A percentile compares a stretch with the other conserved stretches of the same genome.
phyloP scores from a whole-genome alignment of 1,139 yeast species.

The Starmera stellimalicola region DNA sequence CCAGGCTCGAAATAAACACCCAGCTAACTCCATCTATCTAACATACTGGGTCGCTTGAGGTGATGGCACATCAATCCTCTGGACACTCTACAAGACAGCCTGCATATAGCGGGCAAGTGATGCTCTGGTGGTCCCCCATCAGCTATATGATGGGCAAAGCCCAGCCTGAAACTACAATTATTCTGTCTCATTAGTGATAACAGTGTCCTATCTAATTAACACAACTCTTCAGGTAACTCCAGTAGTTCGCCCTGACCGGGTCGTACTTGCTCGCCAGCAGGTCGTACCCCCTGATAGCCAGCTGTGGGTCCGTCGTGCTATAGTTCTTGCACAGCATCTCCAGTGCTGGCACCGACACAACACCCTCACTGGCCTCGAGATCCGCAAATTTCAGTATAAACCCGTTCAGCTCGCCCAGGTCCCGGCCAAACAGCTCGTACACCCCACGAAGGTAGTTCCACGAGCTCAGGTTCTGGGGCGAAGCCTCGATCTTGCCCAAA shows the following conservation, averaged over 20 bases:
- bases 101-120: too few relatives aligned
- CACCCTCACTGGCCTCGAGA: slow-evolving; percentile 15
- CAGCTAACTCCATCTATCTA: too few relatives aligned
- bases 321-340: slow-evolving; percentile 54
- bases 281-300: slow-evolving; percentile 36
- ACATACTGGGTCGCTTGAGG: too few relatives aligned
- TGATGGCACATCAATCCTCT: too few relatives aligned
- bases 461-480: slow-evolving; percentile 80
- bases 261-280: slow-evolving; percentile 46
- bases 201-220: too few relatives aligned
- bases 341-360: slow-evolving; percentile 45
- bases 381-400: slow-evolving; percentile 32
- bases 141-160: too few relatives aligned
- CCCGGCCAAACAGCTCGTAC: slow-evolving; percentile 27
- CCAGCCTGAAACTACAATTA: not conserved
- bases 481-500: slow-evolving; percentile 34
- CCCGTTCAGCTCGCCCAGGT: slow-evolving; percentile 29
- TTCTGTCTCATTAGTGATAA: too few relatives aligned
- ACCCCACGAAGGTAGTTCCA: slow-evolving; percentile 80
- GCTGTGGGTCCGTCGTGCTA: slow-evolving; percentile 18
- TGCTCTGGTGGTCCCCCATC: too few relatives aligned
- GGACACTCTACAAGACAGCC: too few relatives aligned
- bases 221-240: slow-evolving; percentile 38
- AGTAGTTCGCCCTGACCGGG: slow-evolving; percentile 59
- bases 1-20: too few relatives aligned